Percentiles rank a stretch among this genome's conserved stretches.
Evolutionary conservation across 176 grass and related monocot species (phyloP).

Genomic region (Carex parvula): DNA sequence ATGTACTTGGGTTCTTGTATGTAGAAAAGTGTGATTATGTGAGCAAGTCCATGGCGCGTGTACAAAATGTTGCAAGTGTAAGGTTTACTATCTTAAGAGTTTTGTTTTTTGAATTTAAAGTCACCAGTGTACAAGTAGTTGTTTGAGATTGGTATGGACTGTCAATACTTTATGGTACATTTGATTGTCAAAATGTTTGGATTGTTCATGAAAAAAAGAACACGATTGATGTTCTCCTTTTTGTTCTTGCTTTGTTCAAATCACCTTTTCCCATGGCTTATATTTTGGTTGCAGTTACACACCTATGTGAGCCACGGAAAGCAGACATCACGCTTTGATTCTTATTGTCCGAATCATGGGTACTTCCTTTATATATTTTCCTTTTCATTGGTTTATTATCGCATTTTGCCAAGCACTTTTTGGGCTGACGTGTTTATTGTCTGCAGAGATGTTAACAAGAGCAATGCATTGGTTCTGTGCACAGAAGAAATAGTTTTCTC

Average conservation of each 20-base stretch:
- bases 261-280: constrained; percentile 13
- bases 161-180: background rate
- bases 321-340: no score
- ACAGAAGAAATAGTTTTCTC: constrained; percentile 68
- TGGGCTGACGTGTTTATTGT: background rate
- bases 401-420: constrained; percentile 19
- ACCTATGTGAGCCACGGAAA: constrained; percentile 28
- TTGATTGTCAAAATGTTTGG: background rate
- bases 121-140: background rate
- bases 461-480: constrained; percentile 68
- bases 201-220: background rate
- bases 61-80: constrained; percentile 79
- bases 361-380: background rate
- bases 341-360: no score
- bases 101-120: background rate
- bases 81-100: constrained; percentile 45
- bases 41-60: constrained; percentile 85
- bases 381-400: constrained; percentile 23
- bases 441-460: constrained; percentile 52
- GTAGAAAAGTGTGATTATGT: constrained; percentile 87
- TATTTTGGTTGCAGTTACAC: constrained; percentile 62
- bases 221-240: background rate
- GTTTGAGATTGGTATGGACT: background rate
- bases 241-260: background rate
- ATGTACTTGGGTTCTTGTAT: constrained; percentile 11